A percentile compares a stretch with the other conserved stretches of the same genome.
These are phyloP conservation scores for Pseudogymnoascus pannorum DNA, from an alignment of 2,329 filamentous ascomycete species.

Conservation along the genomic window DNA sequence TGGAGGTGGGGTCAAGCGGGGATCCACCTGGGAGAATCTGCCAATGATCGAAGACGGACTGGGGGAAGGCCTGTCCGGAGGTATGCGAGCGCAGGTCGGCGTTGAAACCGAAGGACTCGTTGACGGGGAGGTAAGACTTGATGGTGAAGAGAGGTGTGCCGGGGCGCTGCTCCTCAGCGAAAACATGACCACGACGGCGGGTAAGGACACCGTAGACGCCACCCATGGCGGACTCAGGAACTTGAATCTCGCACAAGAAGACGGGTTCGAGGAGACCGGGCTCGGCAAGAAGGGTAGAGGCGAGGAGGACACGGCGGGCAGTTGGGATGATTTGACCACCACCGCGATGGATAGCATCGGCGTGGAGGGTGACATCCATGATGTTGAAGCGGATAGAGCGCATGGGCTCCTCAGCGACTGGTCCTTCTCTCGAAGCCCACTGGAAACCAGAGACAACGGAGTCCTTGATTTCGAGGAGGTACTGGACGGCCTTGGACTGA, in stretches of 20 bases:
- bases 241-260: conserved; percentile 99
- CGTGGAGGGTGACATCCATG: conserved; percentile 98
- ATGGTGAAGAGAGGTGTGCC: conserved; percentile 99
- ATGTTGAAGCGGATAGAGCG: conserved; percentile 97
- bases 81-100: conserved; percentile 90
- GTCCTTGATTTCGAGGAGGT: conserved; percentile 99
- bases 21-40: conserved; percentile 91
- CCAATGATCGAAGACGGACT: conserved; percentile 99
- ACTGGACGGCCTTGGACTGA: conserved; percentile 99
- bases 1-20: conserved; percentile 72
- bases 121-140: conserved; percentile 94
- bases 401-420: conserved; percentile 97
- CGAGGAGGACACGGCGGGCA: conserved; percentile 94
- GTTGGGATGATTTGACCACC: conserved; percentile 98
- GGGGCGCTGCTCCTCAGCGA: conserved; percentile 94
- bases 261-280: conserved; percentile 92
- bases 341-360: conserved; percentile 99
- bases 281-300: conserved; percentile 81
- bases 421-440: conserved; percentile 97
- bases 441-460: conserved; percentile 99
- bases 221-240: conserved; percentile 97
- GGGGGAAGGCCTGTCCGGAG: conserved; percentile 96
- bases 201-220: conserved; percentile 99
- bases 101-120: conserved; percentile 99
- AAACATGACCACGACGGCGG: conserved; percentile 97